Base-by-base conservation (phyloP, 495 filamentous ascomycete genomes). In the Bombardia bombarda region DNA sequence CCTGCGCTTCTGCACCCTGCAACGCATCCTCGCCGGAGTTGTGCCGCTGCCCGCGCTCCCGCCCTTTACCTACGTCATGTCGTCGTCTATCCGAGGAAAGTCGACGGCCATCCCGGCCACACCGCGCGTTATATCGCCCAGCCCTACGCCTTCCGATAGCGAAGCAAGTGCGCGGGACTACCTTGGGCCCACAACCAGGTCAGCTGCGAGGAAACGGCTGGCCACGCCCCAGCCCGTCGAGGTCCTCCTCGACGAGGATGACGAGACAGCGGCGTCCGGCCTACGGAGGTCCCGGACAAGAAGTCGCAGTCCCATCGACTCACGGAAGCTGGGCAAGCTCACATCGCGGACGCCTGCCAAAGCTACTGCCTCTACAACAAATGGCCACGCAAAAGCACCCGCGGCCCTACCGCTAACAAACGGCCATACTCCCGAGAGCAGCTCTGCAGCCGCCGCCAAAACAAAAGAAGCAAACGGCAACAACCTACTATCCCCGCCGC, bases 41-140 rank as follows among this genome's bases (percentile, higher is more conserved):
- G 64, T 81, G 52, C 42, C 52, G 43, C 53, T 60, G 49, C 58
- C 68, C 56, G 53, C 72, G 22, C 68, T 69, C 58, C 78, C 59
- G 19, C 59, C 63, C 1, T 72, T 69, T 32, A 56, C 58, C 9
- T 65, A 62, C 56, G 50, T 50, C 52, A 72, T 67, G 62, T 61
- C 65, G n/a, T n/a, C n/a, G n/a, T 22, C 39, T 55, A 43, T 54
- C 53, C 56, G 21, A n/a, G n/a, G 54, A 43, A 60, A 36, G 56
- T n/a, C 10, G 16, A 51, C 38, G 54, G 58, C 50, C 38, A 66
- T 82, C 23, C 83, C 83, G 40, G 70, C 74, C 38, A 82, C 77
- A 43, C 83, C 83, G 48, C 77, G 82, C 51, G 76, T 86, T 51
- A 84, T 81, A 45, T 84, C 82, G 19, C 83, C 83, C 14, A 79